Base-by-base conservation (phyloP, 768 basidiomycete genomes). In the Pleurotus sapidus region DNA sequence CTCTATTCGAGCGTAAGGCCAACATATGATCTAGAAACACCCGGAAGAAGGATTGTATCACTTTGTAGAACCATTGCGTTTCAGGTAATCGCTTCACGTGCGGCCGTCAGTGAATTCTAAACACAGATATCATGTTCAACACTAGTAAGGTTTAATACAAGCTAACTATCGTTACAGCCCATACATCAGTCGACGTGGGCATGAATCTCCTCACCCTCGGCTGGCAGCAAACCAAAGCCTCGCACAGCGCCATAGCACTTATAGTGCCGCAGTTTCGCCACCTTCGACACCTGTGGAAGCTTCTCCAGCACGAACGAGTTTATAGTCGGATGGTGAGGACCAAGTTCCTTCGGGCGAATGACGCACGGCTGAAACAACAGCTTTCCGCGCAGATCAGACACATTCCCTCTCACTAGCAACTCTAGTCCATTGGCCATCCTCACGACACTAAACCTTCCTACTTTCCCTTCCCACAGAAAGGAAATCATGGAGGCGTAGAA, bases 1-100 rank as follows among this genome's bases (percentile, higher is more conserved):
- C 87, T 1, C 55, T 70, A 4, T 62, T 59, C 3, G 75, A 76
- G 23, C 63, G 59, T 20, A 74, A 73, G 49, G 66, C 70, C 0
- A 74, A 73, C 51, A 66, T 59, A 25, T 72, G 60, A 40, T 45
- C 30, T 34, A 34, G 30, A 34, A 34, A 11, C 30, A 34, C 30
- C 9, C 2, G 11, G 8, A 34, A 11, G 30, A 34, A 34, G 30
- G 9, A 34, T 11, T 34, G 30, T 34, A 34, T 9, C 30, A 34
- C 9, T 11, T 34, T 34, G 30, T 34, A 34, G 30, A 34, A 34
- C 20, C 20, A 20, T 20, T 20, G 1, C 20, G 20, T 20, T 3
- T 20, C 20, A 20, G 3, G 20, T 20, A 20, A 20, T 20, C 20
- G 3, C 20, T 20, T 20, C 20, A 20, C 20, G 20, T 1, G 3